Base-by-base conservation (phyloP, 306 rosid species). In the Cucumis cinereus region DNA sequence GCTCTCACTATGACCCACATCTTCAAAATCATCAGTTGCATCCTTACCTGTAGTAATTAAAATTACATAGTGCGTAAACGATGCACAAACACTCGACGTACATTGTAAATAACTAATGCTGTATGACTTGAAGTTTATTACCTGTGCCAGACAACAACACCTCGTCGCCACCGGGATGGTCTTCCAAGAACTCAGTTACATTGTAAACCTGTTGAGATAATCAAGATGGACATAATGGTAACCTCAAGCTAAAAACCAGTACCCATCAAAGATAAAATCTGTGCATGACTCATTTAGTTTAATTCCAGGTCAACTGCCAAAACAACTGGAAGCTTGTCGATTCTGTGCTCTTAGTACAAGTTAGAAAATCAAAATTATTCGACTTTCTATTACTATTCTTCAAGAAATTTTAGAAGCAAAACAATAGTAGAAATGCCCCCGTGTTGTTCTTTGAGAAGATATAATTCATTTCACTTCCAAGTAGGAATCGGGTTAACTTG, bases 1-100 rank as follows among this genome's bases (percentile, higher is more conserved):
- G 80, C 79, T 78, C 11, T 86, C 90, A 75, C 80, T 78, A 17
- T 86, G 90, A 74, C 87, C 90, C 67, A 84, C 87, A 17, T 86
- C 90, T 80, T 86, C 90, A 54, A 86, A 86, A 84, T 86, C 90
- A 75, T 86, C 90, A 7, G 90, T 86, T 82, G 88, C 90, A 75
- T 86, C 90, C 82, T 86, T 86, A 64, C 90, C 90, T 86, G 62
- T 28, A 7, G 3, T 19, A 0, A 23, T 2, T 13, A 24, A 75
- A 57, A 52, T 20, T 10, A 15, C 15, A 11, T 20, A 0, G 15
- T 20, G 6, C 1, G 28, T 36, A 55, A 11, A 22, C 3, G 22
- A 56, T 2, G 47, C 43, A 33, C 10, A 33, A 16, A 50, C 28
- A 35, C 16, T 54, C 47, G 6, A 5, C 4, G 19, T 58, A 17